These are phyloP conservation scores for Trichoderma koningii DNA, from an alignment of 2,329 filamentous ascomycete species.

Conservation along the genomic window DNA sequence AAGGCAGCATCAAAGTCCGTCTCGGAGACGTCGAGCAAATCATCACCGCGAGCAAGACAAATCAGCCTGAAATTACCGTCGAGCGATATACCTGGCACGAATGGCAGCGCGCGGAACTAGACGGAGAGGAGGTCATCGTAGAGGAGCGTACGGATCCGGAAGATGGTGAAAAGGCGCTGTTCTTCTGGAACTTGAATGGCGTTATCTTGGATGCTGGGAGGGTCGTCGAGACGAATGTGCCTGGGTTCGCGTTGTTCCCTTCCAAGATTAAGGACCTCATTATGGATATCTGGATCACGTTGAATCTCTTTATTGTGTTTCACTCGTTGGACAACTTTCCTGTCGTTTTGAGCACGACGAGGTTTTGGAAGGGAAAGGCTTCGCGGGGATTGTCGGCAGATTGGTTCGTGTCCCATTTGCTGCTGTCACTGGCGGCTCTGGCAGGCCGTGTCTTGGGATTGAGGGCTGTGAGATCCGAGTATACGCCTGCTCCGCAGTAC, in stretches of 20 bases:
- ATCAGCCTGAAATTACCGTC: slow-evolving; percentile 40
- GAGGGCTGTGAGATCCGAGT: slow-evolving; percentile 24
- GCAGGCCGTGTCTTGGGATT: slow-evolving; percentile 26
- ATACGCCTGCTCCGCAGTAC: slow-evolving; percentile 25
- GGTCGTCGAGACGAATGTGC: slow-evolving; percentile 8
- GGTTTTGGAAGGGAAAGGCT: slow-evolving; percentile 6
- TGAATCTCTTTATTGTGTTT: slow-evolving; percentile 39
- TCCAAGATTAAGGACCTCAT: slow-evolving; percentile 28
- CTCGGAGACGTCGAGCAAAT: slow-evolving; percentile 30
- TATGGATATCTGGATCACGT: slow-evolving; percentile 36
- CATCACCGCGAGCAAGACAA: slow-evolving; percentile 29
- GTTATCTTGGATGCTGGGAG: slow-evolving; percentile 38
- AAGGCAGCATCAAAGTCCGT: slow-evolving; percentile 40
- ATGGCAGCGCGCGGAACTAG: slow-evolving; percentile 45
- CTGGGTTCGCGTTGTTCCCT: slow-evolving; percentile 22
- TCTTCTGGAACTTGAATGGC: slow-evolving; percentile 54
- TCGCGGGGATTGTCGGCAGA: slow-evolving; percentile 18
- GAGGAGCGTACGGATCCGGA: slow-evolving; percentile 50
- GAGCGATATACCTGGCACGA: slow-evolving; percentile 46
- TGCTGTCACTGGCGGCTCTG: slow-evolving; percentile 25
- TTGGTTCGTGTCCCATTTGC: slow-evolving; percentile 26
- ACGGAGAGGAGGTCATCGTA: slow-evolving; percentile 44
- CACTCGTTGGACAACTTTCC: slow-evolving; percentile 37
- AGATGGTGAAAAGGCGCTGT: slow-evolving; percentile 49
- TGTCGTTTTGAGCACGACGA: slow-evolving; percentile 32